Percentiles rank a stretch among this genome's conserved stretches.
phyloP scores from a whole-genome alignment of 371 early-diverging fungal species.

The Capillidium rhysosporum region DNA sequence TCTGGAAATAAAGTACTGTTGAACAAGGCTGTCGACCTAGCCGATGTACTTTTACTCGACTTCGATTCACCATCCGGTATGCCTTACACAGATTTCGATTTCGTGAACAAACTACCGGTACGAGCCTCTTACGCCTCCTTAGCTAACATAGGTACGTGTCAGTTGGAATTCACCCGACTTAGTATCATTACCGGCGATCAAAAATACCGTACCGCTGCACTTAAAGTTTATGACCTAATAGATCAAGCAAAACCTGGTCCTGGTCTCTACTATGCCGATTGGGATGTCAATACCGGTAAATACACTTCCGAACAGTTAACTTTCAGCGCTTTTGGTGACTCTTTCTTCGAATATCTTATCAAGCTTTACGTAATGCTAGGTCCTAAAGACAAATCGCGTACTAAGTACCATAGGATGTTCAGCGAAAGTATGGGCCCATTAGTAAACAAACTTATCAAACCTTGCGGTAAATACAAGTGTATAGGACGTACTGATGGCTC shows the following conservation, averaged over 20 bases:
- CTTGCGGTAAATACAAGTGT: not conserved
- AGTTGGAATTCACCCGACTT: conserved; percentile 76
- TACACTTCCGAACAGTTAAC: not conserved
- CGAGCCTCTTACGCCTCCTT: conserved; percentile 29
- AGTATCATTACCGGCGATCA: conserved; percentile 48
- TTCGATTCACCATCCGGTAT: conserved; percentile 53
- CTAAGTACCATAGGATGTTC: not conserved
- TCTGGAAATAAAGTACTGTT: conserved; percentile 41
- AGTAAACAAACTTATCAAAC: not conserved
- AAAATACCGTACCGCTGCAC: conserved; percentile 18
- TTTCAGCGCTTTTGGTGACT: not conserved
- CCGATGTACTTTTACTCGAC: conserved; percentile 50
- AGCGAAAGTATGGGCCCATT: not conserved
- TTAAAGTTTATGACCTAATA: not conserved
- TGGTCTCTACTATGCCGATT: not conserved
- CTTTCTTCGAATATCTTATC: conserved; percentile 4
- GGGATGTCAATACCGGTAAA: not conserved
- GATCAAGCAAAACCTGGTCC: not conserved
- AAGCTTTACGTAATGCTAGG: conserved; percentile 1
- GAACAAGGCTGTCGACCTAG: conserved; percentile 56
- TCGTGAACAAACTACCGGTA: conserved; percentile 12
- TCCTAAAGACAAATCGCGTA: not conserved
- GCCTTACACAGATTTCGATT: conserved; percentile 50
- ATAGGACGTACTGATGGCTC: not conserved
- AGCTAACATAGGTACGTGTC: conserved; percentile 71